Evolutionary conservation across 768 basidiomycete genomes (phyloP), one percentile per base, ranked within the genome.

Genomic region (Pholiota conissans): DNA sequence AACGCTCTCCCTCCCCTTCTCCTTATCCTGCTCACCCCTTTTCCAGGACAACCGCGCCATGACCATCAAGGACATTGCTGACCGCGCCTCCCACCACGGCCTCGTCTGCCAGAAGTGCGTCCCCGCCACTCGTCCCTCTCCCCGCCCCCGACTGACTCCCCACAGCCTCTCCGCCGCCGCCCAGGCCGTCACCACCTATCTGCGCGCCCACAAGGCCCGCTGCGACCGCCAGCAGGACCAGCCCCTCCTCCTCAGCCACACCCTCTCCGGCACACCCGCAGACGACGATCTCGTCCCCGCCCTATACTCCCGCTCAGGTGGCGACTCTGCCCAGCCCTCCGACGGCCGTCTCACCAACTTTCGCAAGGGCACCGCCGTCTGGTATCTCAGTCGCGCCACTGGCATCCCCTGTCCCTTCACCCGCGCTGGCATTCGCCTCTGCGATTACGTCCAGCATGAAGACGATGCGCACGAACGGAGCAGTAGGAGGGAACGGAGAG

Each of bases 31-130:
- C 59, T 55, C 62, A 51, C 66, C 51, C 63, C 58, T 18, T 52
- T n/a, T n/a, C 35, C 48, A 90, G 88, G 83, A 87, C 66, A 92
- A 92, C 71, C 84, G 88, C 49, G 90, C 90, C 47, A 89, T 91
- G 85, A 91, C 90, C 39, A 87, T 91, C 74, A 92, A 91, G 70
- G 90, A 92, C 74, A 83, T 92, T 53, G 85, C 90, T 29, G 87
- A 91, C 63, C 82, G 85, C 74, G 79, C 84, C 34, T 77, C 85
- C 61, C 75, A 74, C 60, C 82, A 78, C 65, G 90, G 90, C 50
- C 77, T 91, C 18, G 75, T 82, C 57, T 90, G 89, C 71, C 88
- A 90, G 76, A 91, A 89, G 90, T 92, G 62, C 59, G 70, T 71
- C 57, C 55, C 46, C 52, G 40, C 39, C 51, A 22, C 32, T 52